Base-by-base conservation (phyloP, 192 early-diverging fungal genomes). In the Gigaspora rosea region DNA sequence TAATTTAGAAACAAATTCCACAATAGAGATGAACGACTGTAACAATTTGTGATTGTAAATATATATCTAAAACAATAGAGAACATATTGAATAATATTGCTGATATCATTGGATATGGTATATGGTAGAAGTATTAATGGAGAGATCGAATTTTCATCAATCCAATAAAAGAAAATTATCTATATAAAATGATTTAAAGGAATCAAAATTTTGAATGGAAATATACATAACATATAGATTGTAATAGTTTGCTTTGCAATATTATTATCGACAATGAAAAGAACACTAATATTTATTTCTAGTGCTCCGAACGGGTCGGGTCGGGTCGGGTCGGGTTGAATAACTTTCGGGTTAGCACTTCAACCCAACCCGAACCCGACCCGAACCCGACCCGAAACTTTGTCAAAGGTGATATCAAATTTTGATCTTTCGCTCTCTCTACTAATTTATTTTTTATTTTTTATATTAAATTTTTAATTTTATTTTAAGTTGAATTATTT, bases 11-110 rank as follows among this genome's bases (percentile, higher is more conserved):
- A 75, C n/a, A n/a, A 75, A 46, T 27, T 63, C 61, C 73, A 12
- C 4, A n/a, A 64, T 50, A 61, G 15, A 75, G 27, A 16, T 63
- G 73, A 61, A 64, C 48, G 20, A 48, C n/a, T 3, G 57, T 64
- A 63, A 58, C 4, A 57, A 63, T 75, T 50, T 20, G 73, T 33
- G 73, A 15, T 75, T 64, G 46, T 63, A 75, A 46, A 75, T 36
- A 10, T 49, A 75, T 48, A 64, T 64, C 27, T 59, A 75, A 47
- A 41, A 61, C 27, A 64, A 1, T 7, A 75, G 63, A 10, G 73
- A 36, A 1, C 51, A 27, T 20, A 50, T 63, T 64, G 11, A 33
- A 75, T 13, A 46, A 50, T 75, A 75, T 27, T n/a, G 73, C 63
- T 51, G 73, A 62, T 18, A 75, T 48, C 52, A 64, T 46, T 27